Base-by-base conservation (phyloP, 2,329 filamentous ascomycete genomes). In the Diaporthe longicolla region DNA sequence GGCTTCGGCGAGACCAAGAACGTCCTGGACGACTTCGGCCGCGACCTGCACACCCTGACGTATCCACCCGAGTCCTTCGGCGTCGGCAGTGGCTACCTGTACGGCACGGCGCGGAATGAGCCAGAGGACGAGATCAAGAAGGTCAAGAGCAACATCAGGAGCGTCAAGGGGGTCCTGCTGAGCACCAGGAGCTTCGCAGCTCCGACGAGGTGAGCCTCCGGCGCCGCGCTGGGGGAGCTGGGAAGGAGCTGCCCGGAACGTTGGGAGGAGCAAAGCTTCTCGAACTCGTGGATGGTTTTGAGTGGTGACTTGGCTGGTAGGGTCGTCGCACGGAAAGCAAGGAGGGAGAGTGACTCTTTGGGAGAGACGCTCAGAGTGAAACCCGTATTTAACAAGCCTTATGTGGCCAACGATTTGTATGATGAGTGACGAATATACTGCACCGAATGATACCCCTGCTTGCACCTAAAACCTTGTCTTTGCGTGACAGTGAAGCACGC, bases 121-220 rank as follows among this genome's bases (percentile, higher is more conserved):
- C 88, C 89, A 40, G 88, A 91, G 75, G 93, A 96, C 82, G 93
- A 94, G 82, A 91, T 95, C 78, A 90, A 90, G 76, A 91, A 89
- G 80, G 87, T 94, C 26, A 94, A 93, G 83, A 91, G 91, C 76
- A 93, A 93, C 75, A 95, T 97, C 69, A 86, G 94, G 76, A 89
- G 93, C 73, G 90, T 97, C 55, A 97, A 97, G 85, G 94, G 94
- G 1, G 89, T 94, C 15, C 84, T 97, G 77, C 82, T 97, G 72
- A 94, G 91, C 79, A 90, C 94, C 6, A 90, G 93, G 79, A 94
- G 90, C 78, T 96, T 96, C 77, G 93, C 92, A n/a, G 78, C 83
- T 3, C 84, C 84, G 52, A 80, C 83, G 45, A 80, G 80, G 69
- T 82, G 77, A 72, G 37, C 11, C 1, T 9, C 15, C 24, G 9